Evolutionary conservation across 2,329 filamentous ascomycete genomes (phyloP), one percentile per base, ranked within the genome.

Genomic region (Penicillium sp.): DNA sequence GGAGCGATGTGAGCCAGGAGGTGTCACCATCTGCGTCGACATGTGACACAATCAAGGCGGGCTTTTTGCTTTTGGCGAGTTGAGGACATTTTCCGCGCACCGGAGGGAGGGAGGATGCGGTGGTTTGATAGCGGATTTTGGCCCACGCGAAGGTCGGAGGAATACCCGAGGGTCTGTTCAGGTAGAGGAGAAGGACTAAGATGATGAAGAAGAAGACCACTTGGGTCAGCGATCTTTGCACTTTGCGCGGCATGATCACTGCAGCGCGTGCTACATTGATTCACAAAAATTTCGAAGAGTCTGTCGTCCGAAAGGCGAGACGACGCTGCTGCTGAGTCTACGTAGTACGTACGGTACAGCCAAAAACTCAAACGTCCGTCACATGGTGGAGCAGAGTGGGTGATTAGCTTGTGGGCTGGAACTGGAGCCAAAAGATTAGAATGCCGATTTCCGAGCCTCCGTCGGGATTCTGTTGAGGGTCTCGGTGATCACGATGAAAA

Each of bases 41-140:
- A 36, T 67, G 65, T 0, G 74, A 69, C 0, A 77, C 70, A 3
- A 77, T 61, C 18, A 77, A 58, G 1, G 68, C 74, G 3, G 75
- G 73, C 51, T 75, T 76, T 4, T 58, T 57, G 35, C 55, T 62
- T 2, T 52, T 49, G 28, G 59, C 49, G 3, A 77, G 60, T 0
- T 70, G 68, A 1, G 72, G 73, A 56, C 75, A 77, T 45, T 63
- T 53, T 27, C 74, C 75, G 36, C 65, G 66, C 39, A 67, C 46
- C 27, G 62, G 54, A 3, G 67, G 65, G n/a, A 70, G 55, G 4
- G 53, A 57, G n/a, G 59, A 42, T n/a, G 69, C 57, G 8, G 60
- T 61, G 4, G 70, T 67, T 54, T 63, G 53, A 56, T 77, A 77
- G 39, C 65, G 67, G 42, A 77, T 60, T 49, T 62, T 67, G 25